Percentiles rank a stretch among this genome's conserved stretches.
Conservation (phyloP, 1,284 basidiomycete species). For the Ustilago lituana region DNA sequence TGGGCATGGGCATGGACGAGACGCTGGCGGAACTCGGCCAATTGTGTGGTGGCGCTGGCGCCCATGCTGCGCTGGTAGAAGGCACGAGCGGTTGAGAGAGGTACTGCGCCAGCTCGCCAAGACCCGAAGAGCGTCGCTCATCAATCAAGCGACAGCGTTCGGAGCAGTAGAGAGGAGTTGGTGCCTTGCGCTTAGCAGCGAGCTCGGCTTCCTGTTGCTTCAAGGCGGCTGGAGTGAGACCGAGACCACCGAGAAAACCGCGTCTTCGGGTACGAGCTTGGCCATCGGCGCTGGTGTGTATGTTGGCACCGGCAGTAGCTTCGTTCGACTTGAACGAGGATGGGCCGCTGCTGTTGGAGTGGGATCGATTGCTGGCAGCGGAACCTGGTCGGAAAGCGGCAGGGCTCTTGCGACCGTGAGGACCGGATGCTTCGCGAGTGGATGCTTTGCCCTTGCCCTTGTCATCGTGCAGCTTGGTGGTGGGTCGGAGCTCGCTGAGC, state of each 20-base stretch:
- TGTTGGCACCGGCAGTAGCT: conserved; percentile 14
- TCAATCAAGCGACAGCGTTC: conserved; percentile 60
- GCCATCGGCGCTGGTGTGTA: conserved; percentile 1
- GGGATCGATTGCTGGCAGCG: conserved; percentile 43
- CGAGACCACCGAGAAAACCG: conserved; percentile 51
- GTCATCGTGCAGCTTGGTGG: conserved; percentile 55
- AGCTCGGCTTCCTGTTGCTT: conserved; percentile 52
- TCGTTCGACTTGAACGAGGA: conserved; percentile 47
- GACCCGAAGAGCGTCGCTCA: conserved; percentile 49
- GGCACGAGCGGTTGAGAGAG: conserved; percentile 43
- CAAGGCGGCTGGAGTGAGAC: conserved; percentile 46
- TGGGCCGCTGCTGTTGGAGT: conserved; percentile 39
- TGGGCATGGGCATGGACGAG: conserved; percentile 24
- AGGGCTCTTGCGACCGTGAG: conserved; percentile 29
- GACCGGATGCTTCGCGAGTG: conserved; percentile 2
- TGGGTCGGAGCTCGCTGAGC: conserved; percentile 59
- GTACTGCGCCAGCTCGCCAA: conserved; percentile 52
- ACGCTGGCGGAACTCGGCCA: conserved; percentile 32
- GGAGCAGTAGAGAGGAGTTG: conserved; percentile 58
- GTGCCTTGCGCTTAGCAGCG: conserved; percentile 41
- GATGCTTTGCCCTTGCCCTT: conserved; percentile 32
- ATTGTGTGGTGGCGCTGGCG: conserved; percentile 6
- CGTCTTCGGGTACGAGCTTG: conserved; percentile 35
- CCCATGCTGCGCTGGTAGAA: conserved; percentile 25
- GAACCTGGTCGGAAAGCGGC: conserved; percentile 41